Conservation (phyloP, 257 asterid species). For the Striga asiatica region DNA sequence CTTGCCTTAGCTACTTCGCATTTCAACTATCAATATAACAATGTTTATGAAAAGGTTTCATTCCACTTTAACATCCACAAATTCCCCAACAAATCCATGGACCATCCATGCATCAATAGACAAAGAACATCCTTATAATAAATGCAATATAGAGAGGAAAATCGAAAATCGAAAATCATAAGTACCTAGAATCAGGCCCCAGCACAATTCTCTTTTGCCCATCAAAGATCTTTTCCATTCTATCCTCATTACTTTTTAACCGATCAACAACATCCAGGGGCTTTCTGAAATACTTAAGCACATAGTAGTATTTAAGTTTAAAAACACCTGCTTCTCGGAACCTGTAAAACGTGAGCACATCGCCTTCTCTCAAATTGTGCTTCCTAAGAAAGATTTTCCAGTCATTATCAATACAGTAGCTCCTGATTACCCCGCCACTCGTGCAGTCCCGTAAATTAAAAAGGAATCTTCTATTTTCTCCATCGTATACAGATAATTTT, state of each 20-base stretch:
- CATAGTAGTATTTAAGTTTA: background rate
- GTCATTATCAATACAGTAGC: background rate
- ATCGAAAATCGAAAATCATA: background rate
- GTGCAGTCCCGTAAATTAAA: background rate
- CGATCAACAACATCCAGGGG: background rate
- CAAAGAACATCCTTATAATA: too few relatives aligned
- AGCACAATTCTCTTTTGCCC: background rate
- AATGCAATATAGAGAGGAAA: background rate
- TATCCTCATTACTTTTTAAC: background rate
- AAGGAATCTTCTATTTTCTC: background rate
- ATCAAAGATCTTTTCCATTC: background rate
- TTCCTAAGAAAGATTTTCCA: background rate
- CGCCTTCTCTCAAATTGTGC: background rate
- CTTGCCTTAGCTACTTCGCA: too few relatives aligned
- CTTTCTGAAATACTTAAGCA: constrained; percentile 1
- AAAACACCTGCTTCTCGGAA: background rate
- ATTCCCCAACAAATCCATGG: background rate
- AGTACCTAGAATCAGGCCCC: background rate
- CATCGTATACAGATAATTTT: background rate
- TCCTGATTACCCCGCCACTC: background rate
- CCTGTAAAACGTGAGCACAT: background rate
- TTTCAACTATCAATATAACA: too few relatives aligned
- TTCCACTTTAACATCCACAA: too few relatives aligned
- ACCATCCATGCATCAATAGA: background rate
- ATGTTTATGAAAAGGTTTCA: background rate